phyloP scores from a whole-genome alignment of 371 early-diverging fungal genomes.

The Apophysomyces trapeziformis region DNA sequence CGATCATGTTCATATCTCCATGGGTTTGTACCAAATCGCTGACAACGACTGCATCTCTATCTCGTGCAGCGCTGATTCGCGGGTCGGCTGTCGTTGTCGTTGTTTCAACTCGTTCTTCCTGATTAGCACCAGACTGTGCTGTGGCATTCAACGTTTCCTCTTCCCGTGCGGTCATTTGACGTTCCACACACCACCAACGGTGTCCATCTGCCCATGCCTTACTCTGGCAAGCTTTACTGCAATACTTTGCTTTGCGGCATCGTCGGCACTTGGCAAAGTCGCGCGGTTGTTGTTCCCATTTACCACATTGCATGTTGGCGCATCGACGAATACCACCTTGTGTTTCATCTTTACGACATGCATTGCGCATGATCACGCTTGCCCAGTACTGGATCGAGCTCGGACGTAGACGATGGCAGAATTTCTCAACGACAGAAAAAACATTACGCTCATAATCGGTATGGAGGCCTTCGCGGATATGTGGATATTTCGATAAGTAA shows the following conservation, averaged over 20 bases:
- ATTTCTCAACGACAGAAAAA: conserved; percentile 76
- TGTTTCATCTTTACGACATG: conserved; percentile 77
- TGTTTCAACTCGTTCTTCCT: background rate
- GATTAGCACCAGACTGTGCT: background rate
- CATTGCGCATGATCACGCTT: conserved; percentile 80
- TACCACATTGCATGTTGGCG: conserved; percentile 73
- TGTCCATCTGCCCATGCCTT: conserved; percentile 80
- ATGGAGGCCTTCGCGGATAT: conserved; percentile 71
- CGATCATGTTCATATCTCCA: conserved; percentile 18
- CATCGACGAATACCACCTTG: conserved; percentile 74
- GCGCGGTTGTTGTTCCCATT: conserved; percentile 72
- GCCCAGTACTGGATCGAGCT: conserved; percentile 78
- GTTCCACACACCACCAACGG: conserved; percentile 79
- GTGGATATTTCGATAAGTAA: conserved; percentile 84
- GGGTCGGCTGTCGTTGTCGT: background rate
- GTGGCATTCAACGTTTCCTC: background rate
- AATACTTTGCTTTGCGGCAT: conserved; percentile 83
- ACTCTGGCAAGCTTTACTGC: conserved; percentile 76
- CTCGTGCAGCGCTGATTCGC: background rate
- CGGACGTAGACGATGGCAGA: conserved; percentile 64
- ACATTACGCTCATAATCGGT: conserved; percentile 63
- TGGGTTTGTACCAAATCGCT: conserved; percentile 5
- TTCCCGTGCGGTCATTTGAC: conserved; percentile 26
- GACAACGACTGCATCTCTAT: conserved; percentile 7
- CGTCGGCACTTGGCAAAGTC: conserved; percentile 83